phyloP scores from a whole-genome alignment of 75 land plant genomes.

The Sequoia sempervirens region DNA sequence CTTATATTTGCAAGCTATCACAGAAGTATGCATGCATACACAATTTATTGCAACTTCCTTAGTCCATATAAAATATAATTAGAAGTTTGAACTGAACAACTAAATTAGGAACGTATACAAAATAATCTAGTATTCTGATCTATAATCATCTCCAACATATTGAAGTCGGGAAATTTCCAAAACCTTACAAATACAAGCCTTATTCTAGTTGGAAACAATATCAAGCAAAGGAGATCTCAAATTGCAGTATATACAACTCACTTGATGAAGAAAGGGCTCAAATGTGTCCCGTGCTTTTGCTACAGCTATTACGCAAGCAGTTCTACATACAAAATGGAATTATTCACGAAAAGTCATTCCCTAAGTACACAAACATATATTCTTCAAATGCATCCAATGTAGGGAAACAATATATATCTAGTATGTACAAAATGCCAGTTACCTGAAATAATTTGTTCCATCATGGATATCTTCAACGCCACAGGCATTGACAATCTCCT shows the following conservation, averaged over 20 bases:
- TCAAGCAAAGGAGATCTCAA: background rate
- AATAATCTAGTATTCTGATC: background rate
- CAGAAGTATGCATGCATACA: background rate
- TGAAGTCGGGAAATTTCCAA: background rate
- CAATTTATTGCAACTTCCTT: background rate
- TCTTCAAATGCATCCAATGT: background rate
- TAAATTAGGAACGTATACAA: background rate
- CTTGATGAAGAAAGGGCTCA: slow-evolving; percentile 96
- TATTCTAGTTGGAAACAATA: background rate
- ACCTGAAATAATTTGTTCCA: slow-evolving; percentile 98
- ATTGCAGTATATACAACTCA: slow-evolving; percentile 13
- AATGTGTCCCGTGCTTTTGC: slow-evolving; percentile 92
- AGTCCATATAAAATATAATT: background rate
- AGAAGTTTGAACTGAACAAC: background rate
- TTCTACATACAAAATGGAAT: slow-evolving; percentile 38
- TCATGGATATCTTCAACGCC: slow-evolving; percentile 99
- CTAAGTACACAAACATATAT: background rate
- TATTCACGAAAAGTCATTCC: background rate
- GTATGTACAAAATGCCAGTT: background rate
- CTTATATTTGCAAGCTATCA: background rate
- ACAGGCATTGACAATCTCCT: slow-evolving; percentile 98
- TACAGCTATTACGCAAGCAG: slow-evolving; percentile 97
- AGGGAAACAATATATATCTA: background rate
- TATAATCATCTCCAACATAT: background rate
- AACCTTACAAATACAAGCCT: background rate